Evolutionary conservation across 228 moss, liverwort and hornwort species (phyloP).

Genomic region (Sphagnum magellanicum): DNA sequence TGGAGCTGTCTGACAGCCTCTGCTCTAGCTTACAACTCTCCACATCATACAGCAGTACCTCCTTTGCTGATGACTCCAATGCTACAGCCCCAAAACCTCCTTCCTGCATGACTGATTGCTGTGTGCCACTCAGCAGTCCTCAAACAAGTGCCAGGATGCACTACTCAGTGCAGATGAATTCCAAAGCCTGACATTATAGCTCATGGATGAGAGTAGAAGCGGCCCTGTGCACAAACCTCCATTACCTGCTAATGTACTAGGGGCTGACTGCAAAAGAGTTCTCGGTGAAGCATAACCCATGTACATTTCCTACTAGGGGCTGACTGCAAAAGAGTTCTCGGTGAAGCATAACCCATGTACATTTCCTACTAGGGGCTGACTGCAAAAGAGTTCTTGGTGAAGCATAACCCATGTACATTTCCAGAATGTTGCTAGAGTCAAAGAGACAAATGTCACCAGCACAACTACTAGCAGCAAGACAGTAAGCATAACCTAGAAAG

Average conservation of each 20-base stretch:
- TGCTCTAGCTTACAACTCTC: slow-evolving; percentile 81
- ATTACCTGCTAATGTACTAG: slow-evolving; percentile 62
- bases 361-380: slow-evolving; percentile 87
- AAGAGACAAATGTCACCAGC: slow-evolving; percentile 87
- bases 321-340: slow-evolving; percentile 88
- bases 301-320: slow-evolving; percentile 83
- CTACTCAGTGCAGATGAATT: slow-evolving; percentile 75
- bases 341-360: slow-evolving; percentile 63
- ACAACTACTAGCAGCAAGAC: slow-evolving; percentile 89
- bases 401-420: slow-evolving; percentile 49
- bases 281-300: slow-evolving; percentile 72
- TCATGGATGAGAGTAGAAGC: slow-evolving; percentile 79
- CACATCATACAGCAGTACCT: slow-evolving; percentile 85
- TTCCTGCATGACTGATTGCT: slow-evolving; percentile 79
- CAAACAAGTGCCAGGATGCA: slow-evolving; percentile 68
- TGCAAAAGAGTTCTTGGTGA: slow-evolving; percentile 88
- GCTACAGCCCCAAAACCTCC: slow-evolving; percentile 80
- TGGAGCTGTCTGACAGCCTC: slow-evolving; percentile 66
- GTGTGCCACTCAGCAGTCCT: slow-evolving; percentile 77
- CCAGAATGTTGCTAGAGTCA: slow-evolving; percentile 75
- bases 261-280: slow-evolving; percentile 87
- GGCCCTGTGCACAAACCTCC: slow-evolving; percentile 67
- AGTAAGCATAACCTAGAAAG: slow-evolving; percentile 82
- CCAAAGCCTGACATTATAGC: slow-evolving; percentile 86
- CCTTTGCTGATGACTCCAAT: slow-evolving; percentile 69